phyloP scores from a whole-genome alignment of 148 eudicot species.

The Tetragonia tetragonoides region DNA sequence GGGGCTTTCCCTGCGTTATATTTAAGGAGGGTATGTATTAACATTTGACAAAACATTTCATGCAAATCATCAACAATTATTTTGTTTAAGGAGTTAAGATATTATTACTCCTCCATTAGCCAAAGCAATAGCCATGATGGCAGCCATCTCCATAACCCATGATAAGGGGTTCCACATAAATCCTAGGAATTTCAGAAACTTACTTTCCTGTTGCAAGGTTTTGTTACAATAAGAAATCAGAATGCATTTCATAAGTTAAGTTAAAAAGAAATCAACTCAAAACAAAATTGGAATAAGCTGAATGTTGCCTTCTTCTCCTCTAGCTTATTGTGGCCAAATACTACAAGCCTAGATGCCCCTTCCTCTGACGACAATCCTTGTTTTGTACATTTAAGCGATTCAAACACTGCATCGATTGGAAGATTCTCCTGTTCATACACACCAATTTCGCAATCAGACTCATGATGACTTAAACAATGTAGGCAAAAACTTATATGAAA shows the following conservation, averaged over 20 bases:
- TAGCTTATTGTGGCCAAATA: conserved; percentile 76
- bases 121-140: conserved; percentile 73
- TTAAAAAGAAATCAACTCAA: not conserved
- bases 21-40: not conserved
- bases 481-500: too few species aligned
- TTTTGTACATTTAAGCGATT: conserved; percentile 44
- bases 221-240: not conserved
- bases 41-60: not conserved
- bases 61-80: not conserved
- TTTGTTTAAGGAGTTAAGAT: not conserved
- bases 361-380: conserved; percentile 53
- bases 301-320: conserved; percentile 65
- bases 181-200: conserved; percentile 62
- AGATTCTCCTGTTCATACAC: conserved; percentile 48
- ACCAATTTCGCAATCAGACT: conserved; percentile 7
- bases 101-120: conserved; percentile 70
- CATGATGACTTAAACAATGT: not conserved
- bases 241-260: not conserved
- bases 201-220: conserved; percentile 49
- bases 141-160: conserved; percentile 89
- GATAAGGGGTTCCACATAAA: conserved; percentile 91
- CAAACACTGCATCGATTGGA: conserved; percentile 65
- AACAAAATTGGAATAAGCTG: not conserved
- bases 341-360: conserved; percentile 43
- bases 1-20: conserved; percentile 57